phyloP scores from a whole-genome alignment of 2,329 filamentous ascomycete genomes.

The Aurifilum marmelostoma region DNA sequence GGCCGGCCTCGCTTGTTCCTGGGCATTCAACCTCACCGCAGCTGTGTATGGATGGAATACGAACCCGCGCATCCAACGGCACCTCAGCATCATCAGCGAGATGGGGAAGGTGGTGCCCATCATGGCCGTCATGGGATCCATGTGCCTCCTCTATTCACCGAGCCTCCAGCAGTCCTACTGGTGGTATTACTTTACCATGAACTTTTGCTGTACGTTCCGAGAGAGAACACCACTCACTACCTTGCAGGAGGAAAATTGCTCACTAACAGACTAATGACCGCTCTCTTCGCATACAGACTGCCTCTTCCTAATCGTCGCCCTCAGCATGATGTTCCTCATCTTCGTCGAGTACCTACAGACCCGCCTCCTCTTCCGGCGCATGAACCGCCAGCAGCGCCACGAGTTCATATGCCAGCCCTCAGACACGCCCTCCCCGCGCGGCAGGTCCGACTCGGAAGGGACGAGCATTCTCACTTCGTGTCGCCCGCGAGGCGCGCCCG shows the following conservation, averaged over 20 bases:
- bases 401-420: conserved; percentile 13
- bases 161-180: conserved; percentile 15
- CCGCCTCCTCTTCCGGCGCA: conserved; percentile 20
- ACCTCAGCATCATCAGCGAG: conserved; percentile 16
- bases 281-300: conserved; percentile 7
- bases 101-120: conserved; percentile 20
- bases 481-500: not conserved
- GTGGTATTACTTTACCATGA: conserved; percentile 17
- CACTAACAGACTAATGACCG: not conserved
- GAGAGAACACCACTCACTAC: too few species aligned
- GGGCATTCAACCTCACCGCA: conserved; percentile 23
- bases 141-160: conserved; percentile 10
- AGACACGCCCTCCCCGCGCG: not conserved
- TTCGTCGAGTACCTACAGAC: conserved; percentile 27
- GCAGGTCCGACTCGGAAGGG: conserved; percentile 2
- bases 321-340: conserved; percentile 23
- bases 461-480: not conserved
- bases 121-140: conserved; percentile 3
- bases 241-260: not conserved
- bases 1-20: conserved; percentile 23
- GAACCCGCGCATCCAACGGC: not conserved
- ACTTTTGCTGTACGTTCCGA: conserved; percentile 23
- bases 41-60: conserved; percentile 25
- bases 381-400: conserved; percentile 13
- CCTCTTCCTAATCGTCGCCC: conserved; percentile 5